Evolutionary conservation across 108 stramenopile genomes (phyloP), one percentile per base, ranked within the genome.

Genomic region (Fragilaria crotonensis): DNA sequence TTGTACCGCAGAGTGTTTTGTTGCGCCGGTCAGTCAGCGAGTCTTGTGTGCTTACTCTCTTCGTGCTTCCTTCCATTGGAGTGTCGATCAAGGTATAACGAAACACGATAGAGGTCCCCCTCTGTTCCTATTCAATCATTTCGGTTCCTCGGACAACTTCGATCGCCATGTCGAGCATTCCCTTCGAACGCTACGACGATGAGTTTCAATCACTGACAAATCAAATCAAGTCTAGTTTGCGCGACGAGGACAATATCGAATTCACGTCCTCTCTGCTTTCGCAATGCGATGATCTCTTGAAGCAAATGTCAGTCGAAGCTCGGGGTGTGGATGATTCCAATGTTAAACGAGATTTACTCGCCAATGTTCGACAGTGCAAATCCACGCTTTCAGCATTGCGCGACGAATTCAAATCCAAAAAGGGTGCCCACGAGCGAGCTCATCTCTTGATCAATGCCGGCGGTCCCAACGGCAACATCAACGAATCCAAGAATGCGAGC

Each of bases 261-360:
- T 59, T 60, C 25, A 53, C 73, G 23, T n/a, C 56, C 31, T 68
- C 75, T 78, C 65, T 95, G 45, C 25, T 98, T 31, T 62, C 63
- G 18, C 94, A 98, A 73, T 90, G 93, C 60, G 90, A 89, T 33
- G 94, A 95, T 57, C 64, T 95, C 30, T 61, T 97, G 48, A 95
- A 98, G 63, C 95, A 96, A 76, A 98, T 98, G 97, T 85, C 87
- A 18, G 57, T 98, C 48, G 97, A 98, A 56, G 93, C 91, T 4
- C 69, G 95, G 25, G 80, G 90, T 41, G 76, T 77, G 11, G 77
- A 77, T 21, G 84, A 92, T 54, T 33, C 85, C 7, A 17, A 54
- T 0, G 26, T 73, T 27, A 91, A 94, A 68, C 71, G 85, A 18
- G 89, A 94, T 32, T 61, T 87, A 32, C 33, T 85, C 57, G 72